Percentiles rank a stretch among this genome's conserved stretches.
These are phyloP conservation scores for Ophiocordyceps camponoti-leonardi DNA, from an alignment of 2,329 filamentous ascomycete genomes.

Conservation along the genomic window DNA sequence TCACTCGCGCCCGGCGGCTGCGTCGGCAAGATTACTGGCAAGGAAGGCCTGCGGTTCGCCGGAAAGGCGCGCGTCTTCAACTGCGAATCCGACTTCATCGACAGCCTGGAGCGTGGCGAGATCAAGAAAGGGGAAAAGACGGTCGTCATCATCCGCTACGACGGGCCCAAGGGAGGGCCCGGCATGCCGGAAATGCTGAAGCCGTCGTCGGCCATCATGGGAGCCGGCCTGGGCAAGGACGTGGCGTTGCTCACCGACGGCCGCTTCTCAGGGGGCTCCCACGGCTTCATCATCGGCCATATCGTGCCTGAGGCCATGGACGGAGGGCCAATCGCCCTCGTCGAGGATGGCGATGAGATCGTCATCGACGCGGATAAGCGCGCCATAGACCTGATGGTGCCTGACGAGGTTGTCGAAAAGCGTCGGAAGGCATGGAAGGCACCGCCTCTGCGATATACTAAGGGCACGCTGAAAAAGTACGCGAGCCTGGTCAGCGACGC, in stretches of 20 bases:
- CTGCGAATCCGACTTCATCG: slow-evolving; percentile 66
- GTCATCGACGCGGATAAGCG: slow-evolving; percentile 67
- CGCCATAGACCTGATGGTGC: slow-evolving; percentile 48
- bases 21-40: slow-evolving; percentile 87
- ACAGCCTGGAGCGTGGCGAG: slow-evolving; percentile 56
- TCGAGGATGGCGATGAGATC: slow-evolving; percentile 65
- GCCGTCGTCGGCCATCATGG: slow-evolving; percentile 85
- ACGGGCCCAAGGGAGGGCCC: slow-evolving; percentile 82
- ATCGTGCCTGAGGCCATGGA: slow-evolving; percentile 77
- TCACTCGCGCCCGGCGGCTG: slow-evolving; percentile 74
- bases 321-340: slow-evolving; percentile 69
- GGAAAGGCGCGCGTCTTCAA: slow-evolving; percentile 73
- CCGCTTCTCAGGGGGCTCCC: slow-evolving; percentile 63
- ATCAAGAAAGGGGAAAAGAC: slow-evolving; percentile 79
- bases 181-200: slow-evolving; percentile 95
- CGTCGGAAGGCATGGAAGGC: slow-evolving; percentile 44
- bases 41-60: slow-evolving; percentile 71
- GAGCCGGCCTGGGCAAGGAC: slow-evolving; percentile 62
- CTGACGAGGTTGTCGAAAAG: slow-evolving; percentile 43
- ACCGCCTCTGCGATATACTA: slow-evolving; percentile 38
- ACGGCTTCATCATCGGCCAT: slow-evolving; percentile 78
- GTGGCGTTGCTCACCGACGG: slow-evolving; percentile 60
- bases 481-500: slow-evolving; percentile 41
- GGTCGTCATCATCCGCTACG: slow-evolving; percentile 81
- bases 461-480: slow-evolving; percentile 57